Percentiles rank a stretch among this genome's conserved stretches.
These are phyloP conservation scores for Pisolithus microcarpus DNA, from an alignment of 768 basidiomycete species.

Conservation along the genomic window DNA sequence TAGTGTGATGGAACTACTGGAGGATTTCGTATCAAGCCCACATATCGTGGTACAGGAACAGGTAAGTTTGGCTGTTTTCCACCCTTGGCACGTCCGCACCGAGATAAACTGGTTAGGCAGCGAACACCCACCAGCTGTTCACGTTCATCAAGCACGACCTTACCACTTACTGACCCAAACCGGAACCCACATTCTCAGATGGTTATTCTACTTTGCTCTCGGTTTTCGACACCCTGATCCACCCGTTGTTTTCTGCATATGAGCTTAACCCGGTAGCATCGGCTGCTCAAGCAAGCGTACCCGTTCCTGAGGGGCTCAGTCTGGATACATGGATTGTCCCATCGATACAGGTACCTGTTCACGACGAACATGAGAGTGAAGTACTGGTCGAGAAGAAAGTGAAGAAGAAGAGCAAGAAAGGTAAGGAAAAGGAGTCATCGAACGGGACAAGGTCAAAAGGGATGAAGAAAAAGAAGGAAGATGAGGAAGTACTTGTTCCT, in stretches of 20 bases:
- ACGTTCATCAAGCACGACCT: slow-evolving; percentile 73
- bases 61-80: slow-evolving; percentile 38
- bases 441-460: slow-evolving; percentile 30
- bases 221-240: slow-evolving; percentile 41
- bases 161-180: slow-evolving; percentile 41
- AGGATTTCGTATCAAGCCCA: slow-evolving; percentile 49
- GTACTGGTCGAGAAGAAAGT: slow-evolving; percentile 33
- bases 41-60: slow-evolving; percentile 92
- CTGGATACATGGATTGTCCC: slow-evolving; percentile 82
- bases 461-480: slow-evolving; percentile 39
- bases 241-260: slow-evolving; percentile 67
- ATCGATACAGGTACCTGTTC: slow-evolving; percentile 33
- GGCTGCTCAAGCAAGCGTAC: slow-evolving; percentile 74
- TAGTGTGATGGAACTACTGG: slow-evolving; percentile 50
- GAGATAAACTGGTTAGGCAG: slow-evolving; percentile 47
- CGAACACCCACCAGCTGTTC: slow-evolving; percentile 69
- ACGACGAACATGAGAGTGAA: slow-evolving; percentile 20
- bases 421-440: slow-evolving; percentile 38
- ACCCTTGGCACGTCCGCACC: not conserved
- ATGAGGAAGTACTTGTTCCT: slow-evolving; percentile 28
- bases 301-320: slow-evolving; percentile 77
- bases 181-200: slow-evolving; percentile 21
- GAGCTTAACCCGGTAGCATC: slow-evolving; percentile 81
- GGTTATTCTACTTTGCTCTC: slow-evolving; percentile 33
- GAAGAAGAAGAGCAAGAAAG: slow-evolving; percentile 37